Base-by-base conservation (phyloP, 2,329 filamentous ascomycete species). In the Intubia oerlemansii region DNA sequence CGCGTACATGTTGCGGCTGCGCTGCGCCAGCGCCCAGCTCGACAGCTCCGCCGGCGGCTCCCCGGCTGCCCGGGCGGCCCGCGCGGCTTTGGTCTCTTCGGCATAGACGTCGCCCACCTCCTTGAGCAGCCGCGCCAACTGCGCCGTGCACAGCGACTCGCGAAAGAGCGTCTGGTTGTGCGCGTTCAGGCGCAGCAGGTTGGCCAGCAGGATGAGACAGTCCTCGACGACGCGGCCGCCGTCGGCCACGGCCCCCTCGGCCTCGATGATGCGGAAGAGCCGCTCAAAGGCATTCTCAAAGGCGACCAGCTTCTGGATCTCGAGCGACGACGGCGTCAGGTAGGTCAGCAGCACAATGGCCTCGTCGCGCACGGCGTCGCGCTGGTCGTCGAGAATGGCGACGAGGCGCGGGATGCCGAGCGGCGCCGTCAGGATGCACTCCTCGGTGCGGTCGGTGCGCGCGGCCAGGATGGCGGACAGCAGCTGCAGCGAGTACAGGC, bases 81-180 rank as follows among this genome's bases (percentile, higher is more conserved):
- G n/a, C n/a, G n/a, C n/a, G n/a, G n/a, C n/a, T n/a, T n/a, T n/a
- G 8, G n/a, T 8, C 8, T 21, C 19, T 21, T 21, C 19, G 8
- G 8, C 19, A n/a, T 8, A 21, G n/a, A 21, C 8, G 8, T 8
- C n/a, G 7, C 27, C 53, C 22, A 60, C 58, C 32, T 58, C 52
- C 42, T 64, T 60, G 13, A 92, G 56, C 19, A 95, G 56, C 21
- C 63, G 62, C 11, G 72, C 63, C 27, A 93, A 56, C 39, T 71
- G 73, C 14, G 65, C 61, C 10, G 91, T 69, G 43, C 75, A 84
- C 1, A 81, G 82, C 25, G 79, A 85, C 47, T 98, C 88, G 32
- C 85, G 67, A 48, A 98, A 95, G 32, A 85, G 71, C 9, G 81
- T 80, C 49, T 98, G 88, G 43, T 98, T 98, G 3, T 84, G 88